A percentile compares a stretch with the other conserved stretches of the same genome.
Conservation (phyloP, 352 stramenopile species). For the Phytophthora pini region DNA sequence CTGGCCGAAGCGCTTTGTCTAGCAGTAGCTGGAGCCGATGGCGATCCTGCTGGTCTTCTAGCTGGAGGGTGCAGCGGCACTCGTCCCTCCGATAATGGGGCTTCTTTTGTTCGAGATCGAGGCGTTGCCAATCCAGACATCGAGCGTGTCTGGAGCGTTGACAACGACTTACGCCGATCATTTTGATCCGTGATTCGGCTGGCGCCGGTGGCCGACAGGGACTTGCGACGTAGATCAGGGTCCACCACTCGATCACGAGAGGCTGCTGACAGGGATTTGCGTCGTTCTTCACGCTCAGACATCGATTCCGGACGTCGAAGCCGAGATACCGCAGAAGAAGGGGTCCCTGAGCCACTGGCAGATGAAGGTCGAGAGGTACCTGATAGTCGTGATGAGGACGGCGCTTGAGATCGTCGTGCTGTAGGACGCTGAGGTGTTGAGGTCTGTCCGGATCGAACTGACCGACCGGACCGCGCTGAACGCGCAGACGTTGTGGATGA, state of each 20-base stretch:
- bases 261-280: constrained; percentile 45
- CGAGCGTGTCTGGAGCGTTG: constrained; percentile 44
- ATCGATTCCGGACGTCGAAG: constrained; percentile 34
- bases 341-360: not conserved
- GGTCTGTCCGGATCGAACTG: constrained; percentile 16
- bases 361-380: constrained; percentile 9
- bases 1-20: constrained; percentile 31
- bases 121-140: constrained; percentile 30
- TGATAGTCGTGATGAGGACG: constrained; percentile 19
- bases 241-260: constrained; percentile 36
- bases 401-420: constrained; percentile 17
- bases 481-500: constrained; percentile 47
- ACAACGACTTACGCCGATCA: constrained; percentile 52
- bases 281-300: constrained; percentile 43
- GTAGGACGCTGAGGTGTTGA: constrained; percentile 18
- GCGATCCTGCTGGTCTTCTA: constrained; percentile 24
- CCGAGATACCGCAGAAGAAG: constrained; percentile 22
- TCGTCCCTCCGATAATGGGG: constrained; percentile 15
- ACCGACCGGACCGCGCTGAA: constrained; percentile 38
- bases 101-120: constrained; percentile 28
- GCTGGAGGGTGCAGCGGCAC: constrained; percentile 34
- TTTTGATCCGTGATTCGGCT: constrained; percentile 32
- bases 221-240: constrained; percentile 51
- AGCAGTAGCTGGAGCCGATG: constrained; percentile 18
- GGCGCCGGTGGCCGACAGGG: constrained; percentile 37